Conservation (phyloP, 148 eudicot genomes). For the Mesembryanthemum crystallinum region DNA sequence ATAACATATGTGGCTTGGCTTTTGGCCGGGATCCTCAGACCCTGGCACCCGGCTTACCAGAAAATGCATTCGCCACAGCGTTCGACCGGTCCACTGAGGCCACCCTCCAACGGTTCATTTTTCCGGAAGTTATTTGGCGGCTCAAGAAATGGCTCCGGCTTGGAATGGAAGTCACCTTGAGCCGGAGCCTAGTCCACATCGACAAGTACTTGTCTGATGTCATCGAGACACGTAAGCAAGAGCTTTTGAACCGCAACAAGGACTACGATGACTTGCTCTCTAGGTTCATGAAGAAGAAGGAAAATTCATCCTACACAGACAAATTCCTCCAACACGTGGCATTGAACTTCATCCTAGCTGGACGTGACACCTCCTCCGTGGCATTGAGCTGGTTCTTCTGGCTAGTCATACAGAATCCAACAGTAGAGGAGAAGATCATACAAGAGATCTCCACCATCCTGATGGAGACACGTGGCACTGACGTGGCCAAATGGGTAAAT, state of each 20-base stretch:
- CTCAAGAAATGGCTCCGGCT: constrained; percentile 84
- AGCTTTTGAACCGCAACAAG: constrained; percentile 49
- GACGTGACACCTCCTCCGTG: constrained; percentile 91
- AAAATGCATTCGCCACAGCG: constrained; percentile 63
- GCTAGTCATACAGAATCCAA: constrained; percentile 63
- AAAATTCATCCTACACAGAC: constrained; percentile 64
- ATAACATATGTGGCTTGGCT: constrained; percentile 86
- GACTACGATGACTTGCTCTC: constrained; percentile 83
- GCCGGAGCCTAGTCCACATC: constrained; percentile 64
- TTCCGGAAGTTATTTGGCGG: constrained; percentile 76
- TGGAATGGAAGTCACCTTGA: constrained; percentile 76
- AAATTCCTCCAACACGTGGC: constrained; percentile 82
- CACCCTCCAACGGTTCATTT: constrained; percentile 68
- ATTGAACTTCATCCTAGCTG: constrained; percentile 90
- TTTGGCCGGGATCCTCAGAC: constrained; percentile 83
- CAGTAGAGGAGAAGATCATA: constrained; percentile 55
- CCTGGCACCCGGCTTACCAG: constrained; percentile 57
- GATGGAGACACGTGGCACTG: constrained; percentile 70
- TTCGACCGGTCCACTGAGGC: constrained; percentile 90
- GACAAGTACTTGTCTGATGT: constrained; percentile 65
- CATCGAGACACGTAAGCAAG: constrained; percentile 68
- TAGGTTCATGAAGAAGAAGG: constrained; percentile 87
- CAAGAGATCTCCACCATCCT: constrained; percentile 55
- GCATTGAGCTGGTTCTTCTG: constrained; percentile 96
- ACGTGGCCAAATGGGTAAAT: constrained; percentile 49